Percentiles rank a stretch among this genome's conserved stretches.
Conservation (phyloP, 306 rosid species). For the Carpinus viminea region DNA sequence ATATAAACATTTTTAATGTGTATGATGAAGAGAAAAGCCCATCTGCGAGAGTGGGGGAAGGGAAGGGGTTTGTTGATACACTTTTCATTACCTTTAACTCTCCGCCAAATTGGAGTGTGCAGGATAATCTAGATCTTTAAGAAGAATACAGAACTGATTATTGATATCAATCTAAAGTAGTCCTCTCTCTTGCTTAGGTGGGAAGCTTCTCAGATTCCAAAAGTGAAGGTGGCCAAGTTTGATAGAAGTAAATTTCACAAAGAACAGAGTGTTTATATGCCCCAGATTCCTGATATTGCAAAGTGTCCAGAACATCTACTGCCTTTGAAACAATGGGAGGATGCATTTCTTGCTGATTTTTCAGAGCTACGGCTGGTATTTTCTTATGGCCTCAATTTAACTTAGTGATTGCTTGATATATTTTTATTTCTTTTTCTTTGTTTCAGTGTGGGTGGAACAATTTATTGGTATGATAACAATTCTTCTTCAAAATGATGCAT, state of each 20-base stretch:
- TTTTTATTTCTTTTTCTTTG: background rate
- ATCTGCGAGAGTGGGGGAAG: no score
- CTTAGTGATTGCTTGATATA: background rate
- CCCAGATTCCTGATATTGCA: constrained; percentile 78
- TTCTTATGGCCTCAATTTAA: constrained; percentile 15
- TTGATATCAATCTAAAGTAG: background rate
- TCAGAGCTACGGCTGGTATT: constrained; percentile 68
- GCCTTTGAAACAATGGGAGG: constrained; percentile 85
- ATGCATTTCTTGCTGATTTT: constrained; percentile 73
- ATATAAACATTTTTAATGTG: no score
- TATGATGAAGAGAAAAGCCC: no score
- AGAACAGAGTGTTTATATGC: constrained; percentile 90
- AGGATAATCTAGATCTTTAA: background rate
- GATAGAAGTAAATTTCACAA: constrained; percentile 58
- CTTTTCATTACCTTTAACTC: background rate
- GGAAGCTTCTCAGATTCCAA: constrained; percentile 85
- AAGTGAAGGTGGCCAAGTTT: constrained; percentile 79
- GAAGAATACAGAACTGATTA: background rate
- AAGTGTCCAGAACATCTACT: constrained; percentile 76
- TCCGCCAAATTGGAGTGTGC: background rate
- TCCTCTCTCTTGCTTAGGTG: constrained; percentile 50
- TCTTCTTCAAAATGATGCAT: background rate
- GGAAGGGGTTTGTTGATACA: background rate
- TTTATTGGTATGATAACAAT: background rate
- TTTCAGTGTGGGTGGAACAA: background rate